A percentile compares a stretch with the other conserved stretches of the same genome.
These are phyloP conservation scores for Bifiguratus adelaidae DNA, from an alignment of 192 early-diverging fungal species.

Conservation along the genomic window DNA sequence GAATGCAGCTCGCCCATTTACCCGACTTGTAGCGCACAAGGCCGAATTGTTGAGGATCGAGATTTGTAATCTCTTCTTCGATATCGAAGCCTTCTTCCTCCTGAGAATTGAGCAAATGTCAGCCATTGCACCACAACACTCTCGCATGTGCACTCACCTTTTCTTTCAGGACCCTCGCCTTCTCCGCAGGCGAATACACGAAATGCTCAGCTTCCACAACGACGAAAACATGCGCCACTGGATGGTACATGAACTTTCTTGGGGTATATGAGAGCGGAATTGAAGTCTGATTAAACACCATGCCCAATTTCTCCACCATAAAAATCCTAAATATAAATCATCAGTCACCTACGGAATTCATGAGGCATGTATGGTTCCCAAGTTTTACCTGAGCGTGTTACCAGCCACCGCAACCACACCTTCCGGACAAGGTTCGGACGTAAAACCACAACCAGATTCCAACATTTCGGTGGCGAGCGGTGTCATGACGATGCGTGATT, in stretches of 20 bases:
- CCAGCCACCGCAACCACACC: slow-evolving; percentile 82
- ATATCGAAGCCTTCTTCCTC: slow-evolving; percentile 36
- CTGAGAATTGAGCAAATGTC: background rate
- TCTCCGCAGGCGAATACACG: slow-evolving; percentile 56
- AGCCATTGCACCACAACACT: slow-evolving; percentile 10
- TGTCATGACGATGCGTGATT: slow-evolving; percentile 57
- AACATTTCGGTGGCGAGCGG: slow-evolving; percentile 84
- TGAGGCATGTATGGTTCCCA: background rate
- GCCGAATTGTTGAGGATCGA: slow-evolving; percentile 75
- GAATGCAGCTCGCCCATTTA: slow-evolving; percentile 82
- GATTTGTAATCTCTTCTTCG: slow-evolving; percentile 37
- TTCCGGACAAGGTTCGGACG: slow-evolving; percentile 77
- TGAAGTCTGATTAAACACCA: slow-evolving; percentile 71
- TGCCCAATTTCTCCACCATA: slow-evolving; percentile 72
- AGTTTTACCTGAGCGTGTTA: slow-evolving; percentile 55
- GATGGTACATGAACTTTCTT: slow-evolving; percentile 65
- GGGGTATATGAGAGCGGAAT: slow-evolving; percentile 87
- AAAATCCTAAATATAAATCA: slow-evolving; percentile 48
- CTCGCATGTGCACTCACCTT: slow-evolving; percentile 18
- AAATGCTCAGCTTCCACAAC: slow-evolving; percentile 83
- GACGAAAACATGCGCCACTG: slow-evolving; percentile 70
- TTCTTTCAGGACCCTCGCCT: slow-evolving; percentile 37
- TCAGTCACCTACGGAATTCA: background rate
- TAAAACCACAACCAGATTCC: slow-evolving; percentile 75
- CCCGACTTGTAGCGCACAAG: slow-evolving; percentile 53